These are phyloP conservation scores for Aspergillus panamensis DNA, from an alignment of 495 filamentous ascomycete species.

Conservation along the genomic window DNA sequence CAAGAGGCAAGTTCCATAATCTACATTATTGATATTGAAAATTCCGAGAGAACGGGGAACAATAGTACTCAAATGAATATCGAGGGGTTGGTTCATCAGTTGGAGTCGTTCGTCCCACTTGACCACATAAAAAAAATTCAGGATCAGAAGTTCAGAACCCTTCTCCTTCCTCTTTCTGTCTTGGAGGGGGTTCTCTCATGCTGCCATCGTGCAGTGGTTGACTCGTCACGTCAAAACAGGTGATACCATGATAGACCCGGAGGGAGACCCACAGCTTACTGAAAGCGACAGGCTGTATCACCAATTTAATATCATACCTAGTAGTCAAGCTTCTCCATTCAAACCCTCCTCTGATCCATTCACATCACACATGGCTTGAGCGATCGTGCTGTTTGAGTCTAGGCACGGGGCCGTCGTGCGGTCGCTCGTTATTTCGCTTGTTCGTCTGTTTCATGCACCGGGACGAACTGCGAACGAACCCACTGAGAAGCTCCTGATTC, in stretches of 20 bases:
- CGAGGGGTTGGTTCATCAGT: not conserved
- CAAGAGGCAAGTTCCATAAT: no score
- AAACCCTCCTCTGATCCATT: not conserved
- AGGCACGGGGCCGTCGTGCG: constrained; percentile 5
- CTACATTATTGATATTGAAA: no score
- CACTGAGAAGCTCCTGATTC: not conserved
- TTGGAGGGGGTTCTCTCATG: not conserved
- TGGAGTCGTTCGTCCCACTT: not conserved
- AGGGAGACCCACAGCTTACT: not conserved
- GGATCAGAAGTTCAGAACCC: no score
- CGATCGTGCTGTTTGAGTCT: not conserved
- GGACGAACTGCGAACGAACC: no score
- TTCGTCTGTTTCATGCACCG: not conserved
- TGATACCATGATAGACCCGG: not conserved
- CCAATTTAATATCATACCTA: not conserved
- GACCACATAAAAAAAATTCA: no score
- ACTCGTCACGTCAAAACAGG: not conserved
- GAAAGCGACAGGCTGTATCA: constrained; percentile 7
- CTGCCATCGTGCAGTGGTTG: not conserved
- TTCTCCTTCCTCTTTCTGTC: not conserved
- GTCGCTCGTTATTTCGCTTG: constrained; percentile 15
- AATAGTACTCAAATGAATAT: no score
- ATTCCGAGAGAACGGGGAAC: no score
- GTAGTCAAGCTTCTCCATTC: constrained; percentile 16
- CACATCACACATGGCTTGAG: not conserved